phyloP scores from a whole-genome alignment of 2,329 filamentous ascomycete genomes.

The Ceratocystis papillata region DNA sequence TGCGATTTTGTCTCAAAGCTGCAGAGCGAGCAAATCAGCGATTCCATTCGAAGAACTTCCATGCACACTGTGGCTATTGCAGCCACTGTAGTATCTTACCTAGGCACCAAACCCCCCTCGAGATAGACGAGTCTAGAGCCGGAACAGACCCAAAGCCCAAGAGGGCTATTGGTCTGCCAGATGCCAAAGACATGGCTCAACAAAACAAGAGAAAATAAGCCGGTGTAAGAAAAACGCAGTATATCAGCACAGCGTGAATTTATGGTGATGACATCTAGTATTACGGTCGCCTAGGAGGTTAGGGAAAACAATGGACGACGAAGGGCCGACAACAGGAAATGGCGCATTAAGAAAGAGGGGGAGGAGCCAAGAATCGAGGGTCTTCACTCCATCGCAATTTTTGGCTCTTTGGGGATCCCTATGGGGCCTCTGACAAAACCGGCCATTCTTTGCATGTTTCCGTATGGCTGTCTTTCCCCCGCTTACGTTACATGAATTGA shows the following conservation, averaged over 20 bases:
- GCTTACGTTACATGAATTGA: not conserved
- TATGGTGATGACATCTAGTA: not conserved
- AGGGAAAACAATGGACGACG: not conserved
- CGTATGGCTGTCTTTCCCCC: not conserved
- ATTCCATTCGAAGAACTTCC: not conserved
- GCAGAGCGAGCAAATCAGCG: not conserved
- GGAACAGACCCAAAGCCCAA: conserved; percentile 5
- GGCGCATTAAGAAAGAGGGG: not conserved
- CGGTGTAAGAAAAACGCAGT: not conserved
- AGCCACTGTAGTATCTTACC: not conserved
- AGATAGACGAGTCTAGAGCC: not conserved
- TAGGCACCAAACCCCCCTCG: not conserved
- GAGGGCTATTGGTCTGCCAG: conserved; percentile 16
- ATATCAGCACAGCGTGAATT: not conserved
- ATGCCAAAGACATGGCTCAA: not conserved
- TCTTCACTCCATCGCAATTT: not conserved
- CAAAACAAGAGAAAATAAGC: not conserved
- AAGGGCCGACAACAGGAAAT: not conserved
- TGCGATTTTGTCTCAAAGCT: not conserved
- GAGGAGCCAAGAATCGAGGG: not conserved
- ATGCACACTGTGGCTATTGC: not conserved
- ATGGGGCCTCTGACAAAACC: no score
- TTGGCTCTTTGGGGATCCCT: no score
- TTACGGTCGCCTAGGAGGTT: not conserved
- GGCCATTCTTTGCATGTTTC: not conserved